phyloP scores from a whole-genome alignment of 2,329 filamentous ascomycete genomes.

The Sarocladium brachiariae region DNA sequence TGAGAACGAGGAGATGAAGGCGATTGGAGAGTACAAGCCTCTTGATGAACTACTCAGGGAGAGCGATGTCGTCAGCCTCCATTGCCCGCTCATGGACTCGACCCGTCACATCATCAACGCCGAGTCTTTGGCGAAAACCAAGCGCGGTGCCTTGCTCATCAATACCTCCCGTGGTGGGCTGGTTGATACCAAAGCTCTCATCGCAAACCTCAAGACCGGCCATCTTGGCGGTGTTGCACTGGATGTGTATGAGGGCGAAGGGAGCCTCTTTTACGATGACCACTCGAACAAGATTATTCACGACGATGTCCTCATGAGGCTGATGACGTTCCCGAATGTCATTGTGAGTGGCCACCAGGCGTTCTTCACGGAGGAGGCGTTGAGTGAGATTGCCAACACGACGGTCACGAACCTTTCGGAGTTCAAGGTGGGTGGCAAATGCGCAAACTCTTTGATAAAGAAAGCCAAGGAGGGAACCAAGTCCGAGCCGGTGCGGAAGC shows the following conservation, averaged over 20 bases:
- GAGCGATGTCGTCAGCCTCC: slow-evolving; percentile 57
- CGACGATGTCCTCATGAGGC: slow-evolving; percentile 58
- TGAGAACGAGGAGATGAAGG: slow-evolving; percentile 39
- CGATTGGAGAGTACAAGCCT: slow-evolving; percentile 42
- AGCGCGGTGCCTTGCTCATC: slow-evolving; percentile 53
- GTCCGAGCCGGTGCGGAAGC: slow-evolving; percentile 18
- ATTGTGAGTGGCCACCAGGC: slow-evolving; percentile 62
- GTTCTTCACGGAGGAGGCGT: slow-evolving; percentile 61
- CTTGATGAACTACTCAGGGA: slow-evolving; percentile 47
- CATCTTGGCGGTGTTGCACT: slow-evolving; percentile 56
- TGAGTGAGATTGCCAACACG: slow-evolving; percentile 55
- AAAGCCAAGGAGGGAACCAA: slow-evolving; percentile 10
- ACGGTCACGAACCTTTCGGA: slow-evolving; percentile 51
- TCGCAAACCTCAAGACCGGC: slow-evolving; percentile 53
- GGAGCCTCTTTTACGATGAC: slow-evolving; percentile 58
- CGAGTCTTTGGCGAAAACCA: slow-evolving; percentile 46
- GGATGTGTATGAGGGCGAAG: slow-evolving; percentile 63
- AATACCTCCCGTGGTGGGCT: slow-evolving; percentile 64
- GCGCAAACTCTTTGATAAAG: slow-evolving; percentile 28
- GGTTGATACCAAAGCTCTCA: slow-evolving; percentile 53
- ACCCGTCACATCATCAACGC: slow-evolving; percentile 57
- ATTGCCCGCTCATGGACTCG: slow-evolving; percentile 55
- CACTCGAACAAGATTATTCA: slow-evolving; percentile 58
- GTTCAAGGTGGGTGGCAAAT: slow-evolving; percentile 27
- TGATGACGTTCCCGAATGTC: slow-evolving; percentile 63